Evolutionary conservation across 345 rosid genomes (phyloP).

Genomic region (Brassica rapa): DNA sequence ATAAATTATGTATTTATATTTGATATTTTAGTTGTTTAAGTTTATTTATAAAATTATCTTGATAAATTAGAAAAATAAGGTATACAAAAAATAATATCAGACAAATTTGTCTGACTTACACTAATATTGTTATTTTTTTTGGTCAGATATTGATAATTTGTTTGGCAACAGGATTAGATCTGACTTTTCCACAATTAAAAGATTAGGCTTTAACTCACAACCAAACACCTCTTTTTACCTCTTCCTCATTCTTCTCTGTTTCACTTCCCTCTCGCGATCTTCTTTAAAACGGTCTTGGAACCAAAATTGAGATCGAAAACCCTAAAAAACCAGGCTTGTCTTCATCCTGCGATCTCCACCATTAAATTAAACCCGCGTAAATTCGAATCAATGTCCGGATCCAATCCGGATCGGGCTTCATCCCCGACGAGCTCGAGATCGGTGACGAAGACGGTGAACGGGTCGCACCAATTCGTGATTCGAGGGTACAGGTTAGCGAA

Average conservation of each 20-base stretch:
- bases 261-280: slow-evolving; percentile 21
- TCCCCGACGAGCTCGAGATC: slow-evolving; percentile 59
- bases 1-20: too few species aligned
- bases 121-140: too few species aligned
- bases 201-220: not conserved
- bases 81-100: too few species aligned
- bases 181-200: not conserved
- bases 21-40: too few species aligned
- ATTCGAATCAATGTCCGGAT: not conserved
- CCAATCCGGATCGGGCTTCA: slow-evolving; percentile 27
- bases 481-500: slow-evolving; percentile 82
- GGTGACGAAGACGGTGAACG: slow-evolving; percentile 77
- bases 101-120: too few species aligned
- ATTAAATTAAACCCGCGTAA: not conserved
- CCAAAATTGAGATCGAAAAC: not conserved
- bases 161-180: slow-evolving; percentile 16
- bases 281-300: slow-evolving; percentile 13
- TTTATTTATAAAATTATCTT: too few species aligned
- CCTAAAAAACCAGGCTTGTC: slow-evolving; percentile 24
- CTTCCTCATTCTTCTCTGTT: not conserved
- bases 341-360: not conserved
- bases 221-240: not conserved
- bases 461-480: slow-evolving; percentile 78
- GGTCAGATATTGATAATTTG: not conserved
- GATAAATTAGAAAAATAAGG: too few species aligned